Percentiles rank a stretch among this genome's conserved stretches.
These are phyloP conservation scores for Krasilnikovozyma curviuscula DNA, from an alignment of 768 basidiomycete genomes.

Conservation along the genomic window DNA sequence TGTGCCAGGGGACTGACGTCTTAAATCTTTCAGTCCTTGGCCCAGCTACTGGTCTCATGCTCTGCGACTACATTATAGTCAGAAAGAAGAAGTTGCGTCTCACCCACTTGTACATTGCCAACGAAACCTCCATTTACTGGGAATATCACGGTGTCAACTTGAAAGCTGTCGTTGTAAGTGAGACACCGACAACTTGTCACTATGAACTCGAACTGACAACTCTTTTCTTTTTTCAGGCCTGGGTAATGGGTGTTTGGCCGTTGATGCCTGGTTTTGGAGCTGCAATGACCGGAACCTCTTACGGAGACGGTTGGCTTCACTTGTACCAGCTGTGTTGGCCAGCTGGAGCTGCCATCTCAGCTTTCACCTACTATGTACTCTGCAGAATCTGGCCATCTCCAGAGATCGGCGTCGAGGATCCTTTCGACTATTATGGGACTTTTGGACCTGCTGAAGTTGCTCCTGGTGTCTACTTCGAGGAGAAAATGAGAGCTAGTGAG, in stretches of 20 bases:
- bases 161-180: not conserved
- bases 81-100: not conserved
- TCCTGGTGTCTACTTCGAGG: too few relatives aligned
- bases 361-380: constrained; percentile 7
- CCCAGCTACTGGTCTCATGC: not conserved
- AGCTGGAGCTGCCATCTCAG: constrained; percentile 7
- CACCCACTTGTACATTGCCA: not conserved
- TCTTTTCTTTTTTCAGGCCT: too few relatives aligned
- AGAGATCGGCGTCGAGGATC: constrained; percentile 13
- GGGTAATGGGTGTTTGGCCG: not conserved
- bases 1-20: too few relatives aligned
- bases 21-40: not conserved
- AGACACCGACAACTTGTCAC: too few relatives aligned
- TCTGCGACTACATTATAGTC: not conserved
- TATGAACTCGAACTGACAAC: too few relatives aligned
- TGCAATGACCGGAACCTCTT: constrained; percentile 6
- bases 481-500: too few relatives aligned
- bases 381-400: constrained; percentile 11
- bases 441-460: constrained; percentile 12
- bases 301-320: constrained; percentile 3
- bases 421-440: constrained; percentile 16
- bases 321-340: constrained; percentile 15
- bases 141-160: not conserved
- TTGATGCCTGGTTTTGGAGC: not conserved
- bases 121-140: not conserved